Base-by-base conservation (phyloP, 2,329 filamentous ascomycete genomes). In the Pseudocercospora vitis region DNA sequence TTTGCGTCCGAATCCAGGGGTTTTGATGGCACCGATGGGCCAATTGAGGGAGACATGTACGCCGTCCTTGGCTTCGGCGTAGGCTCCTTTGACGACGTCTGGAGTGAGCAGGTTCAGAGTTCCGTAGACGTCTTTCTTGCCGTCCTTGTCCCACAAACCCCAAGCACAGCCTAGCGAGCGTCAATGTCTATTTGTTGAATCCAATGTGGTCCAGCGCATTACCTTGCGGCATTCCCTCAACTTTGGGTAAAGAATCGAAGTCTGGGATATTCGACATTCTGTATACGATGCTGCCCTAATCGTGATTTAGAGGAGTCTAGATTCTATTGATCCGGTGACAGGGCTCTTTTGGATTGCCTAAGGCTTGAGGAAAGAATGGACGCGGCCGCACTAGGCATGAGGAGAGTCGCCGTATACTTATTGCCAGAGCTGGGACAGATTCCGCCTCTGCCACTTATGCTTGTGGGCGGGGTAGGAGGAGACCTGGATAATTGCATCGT, bases 31-130 rank as follows among this genome's bases (percentile, higher is more conserved):
- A 32, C 60, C 59, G 8, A 70, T 58, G 16, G 60, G 63, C 66
- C 65, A 74, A 63, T 78, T 76, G 2, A 75, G 65, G 2, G 69
- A 73, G 33, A 79, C 66, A 1, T 70, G 71, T 3, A 71, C 55
- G 7, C 76, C 76, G 5, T 71, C 65, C 14, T 65, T 63, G 23
- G 77, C 72, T 55, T 78, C 75, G 3, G 65, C 63, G 23, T 71
- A 70, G 4, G 75, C 76, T 16, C 65, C 65, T 44, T 70, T 66
- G 19, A 78, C 70, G 1, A 74, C 70, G 3, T 73, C 71, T 1
- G 71, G 69, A 0, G 75, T 78, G 16, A 78, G 65, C 3, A 75
- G 66, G 56, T 79, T 79, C 23, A 78, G 60, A 0, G 70, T 74
- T 1, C 76, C 76, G 33, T 70, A 68, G 7, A 72, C 55, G 58